Percentiles rank a stretch among this genome's conserved stretches.
These are phyloP conservation scores for Mycena sanguinolenta DNA, from an alignment of 768 basidiomycete species.

Conservation along the genomic window DNA sequence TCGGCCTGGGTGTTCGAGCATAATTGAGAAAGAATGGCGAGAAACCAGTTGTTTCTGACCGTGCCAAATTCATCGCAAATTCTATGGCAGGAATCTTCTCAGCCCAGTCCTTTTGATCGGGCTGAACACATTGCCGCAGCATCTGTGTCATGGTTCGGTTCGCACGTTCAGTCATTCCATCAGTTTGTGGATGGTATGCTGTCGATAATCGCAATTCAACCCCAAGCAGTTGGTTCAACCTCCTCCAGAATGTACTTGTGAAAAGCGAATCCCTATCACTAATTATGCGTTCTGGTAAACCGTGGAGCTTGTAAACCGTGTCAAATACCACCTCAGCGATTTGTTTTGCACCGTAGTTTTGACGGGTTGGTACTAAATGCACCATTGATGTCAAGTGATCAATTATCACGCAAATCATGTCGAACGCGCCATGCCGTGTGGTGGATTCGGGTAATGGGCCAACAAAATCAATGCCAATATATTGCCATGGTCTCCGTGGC, in stretches of 20 bases:
- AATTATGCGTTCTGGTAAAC: conserved; percentile 29
- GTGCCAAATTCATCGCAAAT: too few species aligned
- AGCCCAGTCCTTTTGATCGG: too few species aligned
- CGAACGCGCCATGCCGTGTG: conserved; percentile 36
- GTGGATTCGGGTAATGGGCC: conserved; percentile 38
- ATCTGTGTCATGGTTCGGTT: conserved; percentile 28
- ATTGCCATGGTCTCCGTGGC: not conserved
- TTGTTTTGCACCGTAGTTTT: too few species aligned
- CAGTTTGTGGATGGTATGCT: too few species aligned
- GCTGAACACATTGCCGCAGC: conserved; percentile 20
- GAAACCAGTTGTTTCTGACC: too few species aligned
- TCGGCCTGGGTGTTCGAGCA: conserved; percentile 34
- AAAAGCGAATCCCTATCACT: conserved; percentile 16
- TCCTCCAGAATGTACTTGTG: conserved; percentile 15
- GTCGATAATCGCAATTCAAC: conserved; percentile 15
- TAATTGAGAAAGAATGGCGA: too few species aligned
- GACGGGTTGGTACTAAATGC: conserved; percentile 39
- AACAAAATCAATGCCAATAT: not conserved
- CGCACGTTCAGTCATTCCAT: conserved; percentile 20
- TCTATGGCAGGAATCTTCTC: too few species aligned
- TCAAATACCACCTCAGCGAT: too few species aligned
- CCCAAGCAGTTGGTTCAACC: conserved; percentile 7
- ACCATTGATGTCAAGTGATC: conserved; percentile 43
- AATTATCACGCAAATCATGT: conserved; percentile 42
- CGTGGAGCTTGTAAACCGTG: conserved; percentile 40